These are phyloP conservation scores for Thalassia testudinum DNA, from an alignment of 116 monocot genomes.

Conservation along the genomic window DNA sequence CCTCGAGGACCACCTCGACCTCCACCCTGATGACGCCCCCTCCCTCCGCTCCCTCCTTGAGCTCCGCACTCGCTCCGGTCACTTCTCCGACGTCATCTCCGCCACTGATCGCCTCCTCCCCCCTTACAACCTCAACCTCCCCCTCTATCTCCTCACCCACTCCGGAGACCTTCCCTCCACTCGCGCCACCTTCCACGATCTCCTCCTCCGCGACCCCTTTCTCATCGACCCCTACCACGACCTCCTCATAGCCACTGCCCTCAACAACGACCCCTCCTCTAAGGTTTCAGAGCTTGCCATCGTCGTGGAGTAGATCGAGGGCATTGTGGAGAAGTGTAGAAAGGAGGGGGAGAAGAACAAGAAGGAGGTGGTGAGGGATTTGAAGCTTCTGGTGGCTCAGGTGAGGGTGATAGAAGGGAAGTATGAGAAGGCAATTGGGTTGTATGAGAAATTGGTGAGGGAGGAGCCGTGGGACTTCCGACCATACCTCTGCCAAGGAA, in stretches of 20 bases:
- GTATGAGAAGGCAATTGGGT: conserved; percentile 31
- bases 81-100: conserved; percentile 23
- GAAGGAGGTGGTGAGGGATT: too few relatives aligned
- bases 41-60: too few relatives aligned
- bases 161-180: conserved; percentile 22
- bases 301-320: conserved; percentile 27
- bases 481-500: conserved; percentile 64
- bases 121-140: too few relatives aligned
- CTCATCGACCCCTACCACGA: too few relatives aligned
- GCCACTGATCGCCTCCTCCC: conserved; percentile 35
- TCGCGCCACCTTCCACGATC: conserved; percentile 12
- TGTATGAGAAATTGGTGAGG: conserved; percentile 44
- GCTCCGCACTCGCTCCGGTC: conserved; percentile 16
- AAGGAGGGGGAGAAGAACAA: conserved; percentile 40
- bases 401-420: too few relatives aligned
- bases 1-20: conserved; percentile 23
- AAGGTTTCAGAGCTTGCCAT: conserved; percentile 18
- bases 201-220: conserved; percentile 35
- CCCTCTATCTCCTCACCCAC: too few relatives aligned
- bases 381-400: too few relatives aligned
- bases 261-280: neutral
- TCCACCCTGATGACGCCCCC: conserved; percentile 18
- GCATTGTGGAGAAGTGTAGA: conserved; percentile 39
- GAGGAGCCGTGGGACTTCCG: conserved; percentile 73
- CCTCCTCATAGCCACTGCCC: conserved; percentile 26